Conservation (phyloP, 2,329 filamentous ascomycete species). For the Rhinocladiella mackenziei region DNA sequence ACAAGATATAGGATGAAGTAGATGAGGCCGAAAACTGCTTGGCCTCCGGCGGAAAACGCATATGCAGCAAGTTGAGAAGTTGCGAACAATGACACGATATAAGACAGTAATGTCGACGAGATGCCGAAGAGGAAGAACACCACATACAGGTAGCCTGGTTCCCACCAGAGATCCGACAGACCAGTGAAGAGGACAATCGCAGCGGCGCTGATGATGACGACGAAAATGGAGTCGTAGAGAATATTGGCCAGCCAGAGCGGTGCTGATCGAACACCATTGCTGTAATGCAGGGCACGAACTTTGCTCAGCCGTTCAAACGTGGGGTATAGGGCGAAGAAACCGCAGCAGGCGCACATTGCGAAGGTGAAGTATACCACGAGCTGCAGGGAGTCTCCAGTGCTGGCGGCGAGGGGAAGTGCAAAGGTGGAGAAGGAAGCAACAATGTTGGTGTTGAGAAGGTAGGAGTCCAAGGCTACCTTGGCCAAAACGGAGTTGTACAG, state of each 20-base stretch:
- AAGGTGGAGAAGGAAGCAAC: constrained; percentile 70
- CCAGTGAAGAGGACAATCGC: constrained; percentile 66
- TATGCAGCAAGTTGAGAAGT: constrained; percentile 78
- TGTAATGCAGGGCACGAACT: constrained; percentile 82
- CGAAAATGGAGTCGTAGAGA: constrained; percentile 72
- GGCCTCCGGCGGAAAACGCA: constrained; percentile 72
- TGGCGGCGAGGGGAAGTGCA: constrained; percentile 66
- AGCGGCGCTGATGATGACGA: constrained; percentile 63
- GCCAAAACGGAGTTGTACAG: constrained; percentile 52
- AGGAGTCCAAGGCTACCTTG: constrained; percentile 63
- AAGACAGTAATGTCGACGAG: constrained; percentile 69
- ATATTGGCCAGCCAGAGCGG: constrained; percentile 84
- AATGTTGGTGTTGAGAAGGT: constrained; percentile 66
- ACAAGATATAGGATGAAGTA: constrained; percentile 69
- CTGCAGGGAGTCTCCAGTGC: constrained; percentile 69
- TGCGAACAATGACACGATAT: constrained; percentile 75
- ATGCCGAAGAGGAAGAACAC: constrained; percentile 78
- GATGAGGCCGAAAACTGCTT: constrained; percentile 66
- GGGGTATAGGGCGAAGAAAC: constrained; percentile 83
- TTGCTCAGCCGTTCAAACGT: constrained; percentile 76
- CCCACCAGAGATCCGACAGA: constrained; percentile 64
- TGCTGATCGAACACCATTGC: constrained; percentile 77
- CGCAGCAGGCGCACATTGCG: constrained; percentile 72
- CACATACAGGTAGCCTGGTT: constrained; percentile 75
- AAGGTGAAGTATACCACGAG: constrained; percentile 78